Evolutionary conservation across 768 basidiomycete species (phyloP).

Genomic region (Suillus weaverae): DNA sequence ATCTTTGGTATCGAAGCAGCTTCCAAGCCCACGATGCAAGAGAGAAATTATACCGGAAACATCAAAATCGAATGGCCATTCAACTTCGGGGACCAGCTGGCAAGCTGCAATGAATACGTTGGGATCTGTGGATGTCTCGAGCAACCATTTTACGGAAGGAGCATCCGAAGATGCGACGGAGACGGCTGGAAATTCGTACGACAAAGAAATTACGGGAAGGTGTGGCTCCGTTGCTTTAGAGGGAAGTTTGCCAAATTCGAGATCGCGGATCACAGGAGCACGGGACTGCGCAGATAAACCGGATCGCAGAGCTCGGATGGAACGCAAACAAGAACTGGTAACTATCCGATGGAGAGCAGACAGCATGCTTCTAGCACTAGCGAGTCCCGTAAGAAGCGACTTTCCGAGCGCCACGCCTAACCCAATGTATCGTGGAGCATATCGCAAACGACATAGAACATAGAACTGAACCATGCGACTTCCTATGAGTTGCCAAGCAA

Average conservation of each 20-base stretch:
- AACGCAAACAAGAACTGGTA: not conserved
- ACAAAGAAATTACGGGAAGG: conserved; percentile 3
- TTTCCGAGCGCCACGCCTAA: not conserved
- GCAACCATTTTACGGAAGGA: conserved; percentile 17
- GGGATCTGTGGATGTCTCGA: conserved; percentile 20
- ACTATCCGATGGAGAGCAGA: not conserved
- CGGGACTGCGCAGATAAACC: not conserved
- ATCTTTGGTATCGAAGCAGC: conserved; percentile 12
- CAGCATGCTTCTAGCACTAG: conserved; percentile 1
- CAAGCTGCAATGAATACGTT: conserved; percentile 13
- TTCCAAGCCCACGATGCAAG: conserved; percentile 5
- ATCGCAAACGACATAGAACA: not conserved
- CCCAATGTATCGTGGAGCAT: not conserved
- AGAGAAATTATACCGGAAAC: conserved; percentile 12
- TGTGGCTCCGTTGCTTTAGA: not conserved
- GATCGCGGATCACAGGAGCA: not conserved
- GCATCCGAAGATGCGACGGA: conserved; percentile 9
- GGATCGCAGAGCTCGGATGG: not conserved
- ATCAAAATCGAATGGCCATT: conserved; percentile 16
- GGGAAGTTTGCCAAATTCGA: conserved; percentile 1
- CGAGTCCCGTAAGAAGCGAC: not conserved
- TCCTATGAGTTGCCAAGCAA: not conserved
- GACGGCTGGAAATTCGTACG: not conserved
- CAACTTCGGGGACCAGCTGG: conserved; percentile 14
- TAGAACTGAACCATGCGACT: not conserved